Base-by-base conservation (phyloP, 176 grass and related monocot species). In the Alloteropsis semialata region DNA sequence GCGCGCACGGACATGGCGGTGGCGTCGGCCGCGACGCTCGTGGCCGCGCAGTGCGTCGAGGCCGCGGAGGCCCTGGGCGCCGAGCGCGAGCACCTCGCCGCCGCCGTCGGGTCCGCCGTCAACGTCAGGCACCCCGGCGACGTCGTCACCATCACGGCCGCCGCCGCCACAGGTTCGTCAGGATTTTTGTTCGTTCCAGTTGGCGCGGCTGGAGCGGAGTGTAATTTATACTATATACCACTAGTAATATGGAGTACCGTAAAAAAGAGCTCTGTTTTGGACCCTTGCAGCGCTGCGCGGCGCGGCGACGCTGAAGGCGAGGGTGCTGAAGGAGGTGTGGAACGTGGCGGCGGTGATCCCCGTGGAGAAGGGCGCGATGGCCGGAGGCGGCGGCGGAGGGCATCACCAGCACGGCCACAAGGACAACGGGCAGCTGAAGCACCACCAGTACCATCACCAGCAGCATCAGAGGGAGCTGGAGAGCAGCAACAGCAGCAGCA, bases 41-140 rank as follows among this genome's bases (percentile, higher is more conserved):
- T 99, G 21, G 96, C 96, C 4, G 96, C 96, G 8, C 96, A 99
- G 83, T 99, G 96, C 80, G 93, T 90, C 0, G 96, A 96, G 83
- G 91, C 93, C 2, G 96, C 96, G 0, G 96, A 96, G 82, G 79
- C 93, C 16, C 39, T 94, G 69, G 96, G 96, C 13, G 96, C 96
- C 43, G 96, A 96, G 63, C 90, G 93, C 33, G 96, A 92, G 34
- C 91, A 89, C 74, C 69, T 99, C n/a, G 93, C 88, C 7, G 87
- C 89, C 11, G 85, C 87, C 5, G 83, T 99, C 9, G 91, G 73
- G 10, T 99, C 96, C 0, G 96, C 96, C 0, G 96, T 99, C 28
- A 99, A 78, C 49, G 96, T 92, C 36, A 19, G 93, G 33, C 93
- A 89, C 0, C 87, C 91, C 2, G 89, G 96, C 1, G 96, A 99